phyloP scores from a whole-genome alignment of 257 asterid genomes.

The Paraleonurus japonicus region DNA sequence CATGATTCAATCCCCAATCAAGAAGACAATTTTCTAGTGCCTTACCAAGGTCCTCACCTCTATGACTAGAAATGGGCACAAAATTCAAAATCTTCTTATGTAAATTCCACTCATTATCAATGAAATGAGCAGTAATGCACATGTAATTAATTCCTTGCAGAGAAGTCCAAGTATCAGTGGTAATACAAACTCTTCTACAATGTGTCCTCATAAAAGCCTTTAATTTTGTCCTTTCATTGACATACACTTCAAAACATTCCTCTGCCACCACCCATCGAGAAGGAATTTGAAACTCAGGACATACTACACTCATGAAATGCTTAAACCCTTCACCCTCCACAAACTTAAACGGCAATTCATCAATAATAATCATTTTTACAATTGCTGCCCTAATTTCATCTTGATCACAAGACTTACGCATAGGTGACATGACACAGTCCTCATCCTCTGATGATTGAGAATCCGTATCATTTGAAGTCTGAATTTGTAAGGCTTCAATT shows the following conservation, averaged over 20 bases:
- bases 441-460: background rate
- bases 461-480: background rate
- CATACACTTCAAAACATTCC: background rate
- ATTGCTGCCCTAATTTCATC: background rate
- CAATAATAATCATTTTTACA: background rate
- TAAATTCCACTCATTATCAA: background rate
- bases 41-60: background rate
- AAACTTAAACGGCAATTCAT: slow-evolving; percentile 3
- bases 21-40: background rate
- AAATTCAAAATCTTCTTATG: background rate
- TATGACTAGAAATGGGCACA: background rate
- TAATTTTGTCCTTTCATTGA: background rate
- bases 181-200: background rate
- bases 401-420: background rate
- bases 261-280: background rate
- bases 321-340: background rate
- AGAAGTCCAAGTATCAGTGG: background rate
- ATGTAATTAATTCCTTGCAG: background rate
- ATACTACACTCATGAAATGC: background rate
- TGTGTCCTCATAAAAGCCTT: background rate
- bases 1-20: background rate
- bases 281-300: background rate
- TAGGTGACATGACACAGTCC: background rate
- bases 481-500: background rate
- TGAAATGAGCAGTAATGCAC: background rate